Evolutionary conservation across 768 basidiomycete species (phyloP), one percentile per base, ranked within the genome.

Genomic region (Hygrophorus russula): DNA sequence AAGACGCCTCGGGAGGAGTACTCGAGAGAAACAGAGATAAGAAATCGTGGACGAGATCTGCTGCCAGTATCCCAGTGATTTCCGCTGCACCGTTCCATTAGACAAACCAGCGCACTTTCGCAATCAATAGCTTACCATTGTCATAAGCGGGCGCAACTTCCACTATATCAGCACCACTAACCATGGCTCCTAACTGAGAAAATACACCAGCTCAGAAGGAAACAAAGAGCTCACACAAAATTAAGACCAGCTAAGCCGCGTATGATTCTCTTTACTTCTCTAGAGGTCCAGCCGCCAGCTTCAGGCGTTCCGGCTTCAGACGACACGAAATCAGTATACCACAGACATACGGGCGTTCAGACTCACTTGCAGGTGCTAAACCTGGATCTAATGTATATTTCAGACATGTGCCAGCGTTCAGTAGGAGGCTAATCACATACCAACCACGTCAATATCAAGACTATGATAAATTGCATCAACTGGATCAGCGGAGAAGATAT

Each of bases 361-460:
- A 66, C 80, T 56, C 53, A 83, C 82, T 85, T 5, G 76, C 86
- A 37, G 86, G 87, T 27, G 87, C 87, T 46, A 86, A 56, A 27
- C 78, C 78, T 37, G 86, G 86, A 64, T 90, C 86, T 63, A 46
- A 17, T 12, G 36, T n/a, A 35, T 44, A 32, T n/a, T 27, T n/a
- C 31, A 36, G 33, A 43, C 19, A 24, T 18, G 19, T 15, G 20
- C 11, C 11, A 18, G n/a, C 29, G 19, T 6, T 12, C 34, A 18
- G 18, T 28, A 30, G n/a, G 1, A 36, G 5, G 29, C 15, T 45
- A 18, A 46, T n/a, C 17, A 18, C 68, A 29, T 47, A 80, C 82
- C 84, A 52, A 88, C 72, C 10, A 85, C 82, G 59, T 90, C 87
- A 18, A 89, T 90, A 58, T 89, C 87, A 39, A 88, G 59, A 55